A percentile compares a stretch with the other conserved stretches of the same genome.
These are phyloP conservation scores for Nicotiana knightiana DNA, from an alignment of 257 asterid genomes.

Conservation along the genomic window DNA sequence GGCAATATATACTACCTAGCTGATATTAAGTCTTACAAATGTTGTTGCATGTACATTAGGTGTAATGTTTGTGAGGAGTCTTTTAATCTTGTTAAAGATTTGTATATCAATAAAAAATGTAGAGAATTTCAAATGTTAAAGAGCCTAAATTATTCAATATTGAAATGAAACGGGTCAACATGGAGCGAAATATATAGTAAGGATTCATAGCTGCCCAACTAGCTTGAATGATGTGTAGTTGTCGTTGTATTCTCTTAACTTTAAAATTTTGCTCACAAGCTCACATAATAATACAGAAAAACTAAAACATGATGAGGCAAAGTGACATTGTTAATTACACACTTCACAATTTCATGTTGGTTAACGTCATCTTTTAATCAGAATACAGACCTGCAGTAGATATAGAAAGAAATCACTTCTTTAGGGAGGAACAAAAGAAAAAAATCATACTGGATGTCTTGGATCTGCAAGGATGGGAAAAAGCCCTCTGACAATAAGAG, in stretches of 20 bases:
- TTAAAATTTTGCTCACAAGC: neutral
- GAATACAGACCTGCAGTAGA: neutral
- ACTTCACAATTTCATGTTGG: neutral
- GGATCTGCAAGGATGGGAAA: constrained; percentile 99
- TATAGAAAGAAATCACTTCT: neutral
- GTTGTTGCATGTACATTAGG: neutral
- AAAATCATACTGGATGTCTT: constrained; percentile 71
- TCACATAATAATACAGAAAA: neutral
- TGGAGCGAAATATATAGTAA: neutral
- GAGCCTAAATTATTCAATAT: neutral
- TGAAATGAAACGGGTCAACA: neutral
- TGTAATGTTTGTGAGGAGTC: neutral
- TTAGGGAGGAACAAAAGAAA: neutral
- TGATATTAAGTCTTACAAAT: neutral
- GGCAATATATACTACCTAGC: neutral
- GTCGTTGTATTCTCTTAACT: neutral
- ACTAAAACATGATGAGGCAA: neutral
- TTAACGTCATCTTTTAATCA: neutral
- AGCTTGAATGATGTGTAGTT: neutral
- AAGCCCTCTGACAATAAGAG: constrained; percentile 87
- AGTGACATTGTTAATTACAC: neutral
- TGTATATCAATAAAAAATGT: neutral
- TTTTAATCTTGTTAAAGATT: neutral
- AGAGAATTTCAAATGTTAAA: neutral
- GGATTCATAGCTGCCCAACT: neutral